These are phyloP conservation scores for Irpex sp. DNA, from an alignment of 1,284 basidiomycete genomes.

Conservation along the genomic window DNA sequence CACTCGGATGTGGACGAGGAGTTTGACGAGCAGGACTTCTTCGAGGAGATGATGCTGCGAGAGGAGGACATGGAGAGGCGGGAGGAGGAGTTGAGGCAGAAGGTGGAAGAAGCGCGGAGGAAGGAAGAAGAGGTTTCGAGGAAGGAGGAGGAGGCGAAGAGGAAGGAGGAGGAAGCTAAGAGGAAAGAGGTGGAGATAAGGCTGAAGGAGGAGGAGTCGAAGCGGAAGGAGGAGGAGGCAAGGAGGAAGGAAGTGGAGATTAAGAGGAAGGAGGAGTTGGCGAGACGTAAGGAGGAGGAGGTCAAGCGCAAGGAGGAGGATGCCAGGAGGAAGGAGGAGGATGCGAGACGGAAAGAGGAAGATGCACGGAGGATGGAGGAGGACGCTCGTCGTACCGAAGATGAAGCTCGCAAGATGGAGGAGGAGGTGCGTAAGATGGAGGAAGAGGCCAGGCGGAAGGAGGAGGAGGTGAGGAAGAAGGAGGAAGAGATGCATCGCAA, in stretches of 20 bases:
- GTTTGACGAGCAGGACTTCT: constrained; percentile 21
- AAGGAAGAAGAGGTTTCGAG: constrained; percentile 16
- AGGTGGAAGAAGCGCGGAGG: constrained; percentile 9
- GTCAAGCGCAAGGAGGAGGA: constrained; percentile 7
- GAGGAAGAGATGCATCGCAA: constrained; percentile 12
- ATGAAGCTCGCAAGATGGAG: constrained; percentile 15
- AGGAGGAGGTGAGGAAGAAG: constrained; percentile 14
- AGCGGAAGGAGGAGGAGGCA: constrained; percentile 1
- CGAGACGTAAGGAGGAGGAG: constrained; percentile 17
- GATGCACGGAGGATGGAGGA: constrained; percentile 24
- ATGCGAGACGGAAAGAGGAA: constrained; percentile 15
- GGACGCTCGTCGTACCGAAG: constrained; percentile 18
- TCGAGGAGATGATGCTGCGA: constrained; percentile 13
- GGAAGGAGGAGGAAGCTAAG: constrained; percentile 4
- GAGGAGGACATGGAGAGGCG: constrained; percentile 13
- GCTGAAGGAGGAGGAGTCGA: constrained; percentile 5
- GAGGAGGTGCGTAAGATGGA: constrained; percentile 8
- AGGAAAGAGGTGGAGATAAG: constrained; percentile 5
- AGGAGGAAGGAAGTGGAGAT: constrained; percentile 9
- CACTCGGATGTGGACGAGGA: constrained; percentile 18
- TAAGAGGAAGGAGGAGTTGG: constrained; percentile 9
- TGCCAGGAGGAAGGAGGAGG: constrained; percentile 8
- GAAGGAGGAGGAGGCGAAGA: constrained; percentile 6
- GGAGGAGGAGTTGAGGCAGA: constrained; percentile 15
- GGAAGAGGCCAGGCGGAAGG: constrained; percentile 6